phyloP scores from a whole-genome alignment of 208 protist genomes.

The Trichomonas tenax region DNA sequence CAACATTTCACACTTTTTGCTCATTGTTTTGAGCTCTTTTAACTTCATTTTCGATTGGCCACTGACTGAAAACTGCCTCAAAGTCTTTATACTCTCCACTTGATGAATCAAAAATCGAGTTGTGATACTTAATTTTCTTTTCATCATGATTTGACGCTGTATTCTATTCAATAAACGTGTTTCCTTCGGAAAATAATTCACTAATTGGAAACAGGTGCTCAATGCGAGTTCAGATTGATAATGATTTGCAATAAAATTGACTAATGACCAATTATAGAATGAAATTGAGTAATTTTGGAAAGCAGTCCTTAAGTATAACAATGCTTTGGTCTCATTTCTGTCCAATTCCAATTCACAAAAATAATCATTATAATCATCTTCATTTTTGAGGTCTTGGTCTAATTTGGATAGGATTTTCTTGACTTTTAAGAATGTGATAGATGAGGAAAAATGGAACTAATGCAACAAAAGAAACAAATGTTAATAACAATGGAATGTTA shows the following conservation, averaged over 20 bases:
- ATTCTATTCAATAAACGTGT: background rate
- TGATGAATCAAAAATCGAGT: background rate
- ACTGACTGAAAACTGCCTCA: background rate
- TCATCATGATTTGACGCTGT: background rate
- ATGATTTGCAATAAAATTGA: background rate
- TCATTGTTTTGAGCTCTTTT: background rate
- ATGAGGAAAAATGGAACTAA: background rate
- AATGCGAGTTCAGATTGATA: background rate
- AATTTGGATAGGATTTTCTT: background rate
- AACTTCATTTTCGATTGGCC: background rate
- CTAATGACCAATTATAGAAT: background rate
- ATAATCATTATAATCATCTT: background rate
- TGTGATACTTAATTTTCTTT: background rate
- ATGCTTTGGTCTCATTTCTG: background rate
- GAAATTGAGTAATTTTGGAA: background rate
- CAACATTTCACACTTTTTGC: background rate
- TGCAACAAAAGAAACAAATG: background rate
- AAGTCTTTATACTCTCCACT: background rate
- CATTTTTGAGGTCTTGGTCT: background rate
- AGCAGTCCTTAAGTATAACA: background rate
- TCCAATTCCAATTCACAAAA: background rate
- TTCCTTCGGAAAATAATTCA: background rate
- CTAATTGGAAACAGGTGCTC: background rate
- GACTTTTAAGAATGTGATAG: background rate
- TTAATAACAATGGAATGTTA: background rate